A percentile compares a stretch with the other conserved stretches of the same genome.
These are phyloP conservation scores for Brassica cretica DNA, from an alignment of 345 rosid species.

Conservation along the genomic window DNA sequence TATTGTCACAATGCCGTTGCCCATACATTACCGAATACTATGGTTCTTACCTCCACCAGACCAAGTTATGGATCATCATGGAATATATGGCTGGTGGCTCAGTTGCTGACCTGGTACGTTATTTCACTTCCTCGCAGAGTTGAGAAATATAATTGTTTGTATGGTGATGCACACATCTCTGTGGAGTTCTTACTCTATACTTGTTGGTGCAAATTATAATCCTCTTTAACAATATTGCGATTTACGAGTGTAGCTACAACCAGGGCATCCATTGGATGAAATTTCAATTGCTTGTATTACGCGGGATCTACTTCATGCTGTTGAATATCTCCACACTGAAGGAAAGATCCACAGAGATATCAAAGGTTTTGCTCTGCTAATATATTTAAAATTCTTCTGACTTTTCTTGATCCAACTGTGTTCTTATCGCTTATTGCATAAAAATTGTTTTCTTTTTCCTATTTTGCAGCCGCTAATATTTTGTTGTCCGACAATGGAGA, in stretches of 20 bases:
- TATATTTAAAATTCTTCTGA: not conserved
- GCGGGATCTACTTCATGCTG: slow-evolving; percentile 92
- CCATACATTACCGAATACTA: slow-evolving; percentile 94
- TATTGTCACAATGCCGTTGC: slow-evolving; percentile 92
- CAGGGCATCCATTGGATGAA: slow-evolving; percentile 93
- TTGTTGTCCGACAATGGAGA: slow-evolving; percentile 93
- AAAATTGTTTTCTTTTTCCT: slow-evolving; percentile 20
- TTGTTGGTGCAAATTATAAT: slow-evolving; percentile 17
- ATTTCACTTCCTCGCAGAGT: slow-evolving; percentile 38
- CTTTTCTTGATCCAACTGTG: slow-evolving; percentile 21
- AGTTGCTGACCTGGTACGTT: slow-evolving; percentile 96
- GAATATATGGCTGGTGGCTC: slow-evolving; percentile 99
- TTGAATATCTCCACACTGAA: slow-evolving; percentile 92
- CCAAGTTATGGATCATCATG: slow-evolving; percentile 98
- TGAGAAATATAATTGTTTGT: slow-evolving; percentile 11
- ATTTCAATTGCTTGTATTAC: slow-evolving; percentile 87
- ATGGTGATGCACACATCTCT: slow-evolving; percentile 15
- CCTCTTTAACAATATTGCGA: slow-evolving; percentile 13
- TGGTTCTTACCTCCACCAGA: slow-evolving; percentile 95
- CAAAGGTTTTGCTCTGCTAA: slow-evolving; percentile 62
- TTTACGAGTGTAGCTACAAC: slow-evolving; percentile 67
- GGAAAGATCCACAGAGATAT: slow-evolving; percentile 99
- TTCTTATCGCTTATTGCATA: slow-evolving; percentile 32
- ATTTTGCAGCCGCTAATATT: slow-evolving; percentile 89
- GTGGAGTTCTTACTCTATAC: slow-evolving; percentile 1